phyloP scores from a whole-genome alignment of 2,329 filamentous ascomycete species.

The Venturia pyrina region DNA sequence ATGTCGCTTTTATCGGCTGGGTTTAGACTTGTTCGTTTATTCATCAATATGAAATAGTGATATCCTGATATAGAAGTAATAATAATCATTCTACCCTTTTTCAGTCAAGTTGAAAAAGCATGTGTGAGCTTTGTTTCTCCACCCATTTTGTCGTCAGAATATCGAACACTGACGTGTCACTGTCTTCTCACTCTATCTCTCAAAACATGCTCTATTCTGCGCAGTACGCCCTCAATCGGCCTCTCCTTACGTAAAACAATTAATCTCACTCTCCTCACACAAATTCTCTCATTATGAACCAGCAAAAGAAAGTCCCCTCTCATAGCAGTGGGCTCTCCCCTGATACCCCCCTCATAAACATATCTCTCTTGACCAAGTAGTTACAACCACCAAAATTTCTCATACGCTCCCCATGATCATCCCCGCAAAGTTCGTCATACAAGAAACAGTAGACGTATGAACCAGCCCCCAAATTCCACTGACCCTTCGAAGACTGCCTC shows the following conservation, averaged over 20 bases:
- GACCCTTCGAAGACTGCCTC: neutral
- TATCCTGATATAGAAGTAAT: neutral
- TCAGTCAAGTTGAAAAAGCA: neutral
- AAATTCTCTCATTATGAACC: no score
- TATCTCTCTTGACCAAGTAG: neutral
- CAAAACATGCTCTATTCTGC: no score
- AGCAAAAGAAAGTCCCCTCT: no score
- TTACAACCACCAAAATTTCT: neutral
- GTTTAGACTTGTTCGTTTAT: neutral
- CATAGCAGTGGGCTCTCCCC: neutral
- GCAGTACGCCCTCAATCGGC: no score
- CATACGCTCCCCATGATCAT: neutral
- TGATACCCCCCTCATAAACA: neutral
- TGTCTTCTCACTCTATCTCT: no score
- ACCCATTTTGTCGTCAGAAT: neutral
- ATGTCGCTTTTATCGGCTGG: no score
- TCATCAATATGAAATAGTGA: neutral
- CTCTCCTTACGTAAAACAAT: no score
- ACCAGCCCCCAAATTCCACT: neutral
- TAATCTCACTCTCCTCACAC: no score
- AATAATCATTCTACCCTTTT: neutral
- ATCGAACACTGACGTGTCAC: no score
- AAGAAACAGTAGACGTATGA: neutral
- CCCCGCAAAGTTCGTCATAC: neutral
- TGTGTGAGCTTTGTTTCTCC: neutral